Conservation (phyloP, 768 basidiomycete genomes). For the Tricholoma bakamatsutake region DNA sequence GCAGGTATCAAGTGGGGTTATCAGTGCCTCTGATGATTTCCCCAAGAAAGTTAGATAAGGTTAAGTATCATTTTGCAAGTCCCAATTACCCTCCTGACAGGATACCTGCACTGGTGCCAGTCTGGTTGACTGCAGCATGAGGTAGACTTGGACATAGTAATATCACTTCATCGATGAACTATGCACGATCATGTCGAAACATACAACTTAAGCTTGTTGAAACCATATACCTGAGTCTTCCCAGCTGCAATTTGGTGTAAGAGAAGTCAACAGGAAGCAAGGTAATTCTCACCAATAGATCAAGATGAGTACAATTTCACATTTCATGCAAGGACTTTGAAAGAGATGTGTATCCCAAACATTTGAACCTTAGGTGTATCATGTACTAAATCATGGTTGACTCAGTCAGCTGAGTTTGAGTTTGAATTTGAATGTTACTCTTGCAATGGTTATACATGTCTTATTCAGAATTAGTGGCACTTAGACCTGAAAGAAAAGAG, state of each 20-base stretch:
- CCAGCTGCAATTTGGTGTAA: background rate
- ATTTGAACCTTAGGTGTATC: too few species aligned
- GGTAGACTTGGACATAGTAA: background rate
- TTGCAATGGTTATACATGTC: background rate
- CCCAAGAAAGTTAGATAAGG: background rate
- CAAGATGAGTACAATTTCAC: too few species aligned
- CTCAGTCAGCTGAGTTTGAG: background rate
- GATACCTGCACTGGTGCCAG: background rate
- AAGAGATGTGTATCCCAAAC: too few species aligned
- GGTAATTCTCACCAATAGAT: too few species aligned
- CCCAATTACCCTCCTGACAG: background rate
- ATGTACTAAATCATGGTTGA: background rate
- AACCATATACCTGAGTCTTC: background rate
- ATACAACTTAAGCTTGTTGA: background rate
- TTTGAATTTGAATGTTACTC: background rate
- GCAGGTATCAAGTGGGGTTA: background rate
- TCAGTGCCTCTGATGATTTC: too few species aligned
- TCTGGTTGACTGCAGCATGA: background rate
- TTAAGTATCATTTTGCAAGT: background rate
- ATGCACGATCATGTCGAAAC: background rate
- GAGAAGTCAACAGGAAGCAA: background rate
- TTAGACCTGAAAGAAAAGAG: background rate
- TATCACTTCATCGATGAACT: background rate
- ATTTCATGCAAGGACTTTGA: too few species aligned
- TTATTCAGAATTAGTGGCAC: background rate